Evolutionary conservation across 2,329 filamentous ascomycete species (phyloP).

Genomic region (Aureobasidium sp.): DNA sequence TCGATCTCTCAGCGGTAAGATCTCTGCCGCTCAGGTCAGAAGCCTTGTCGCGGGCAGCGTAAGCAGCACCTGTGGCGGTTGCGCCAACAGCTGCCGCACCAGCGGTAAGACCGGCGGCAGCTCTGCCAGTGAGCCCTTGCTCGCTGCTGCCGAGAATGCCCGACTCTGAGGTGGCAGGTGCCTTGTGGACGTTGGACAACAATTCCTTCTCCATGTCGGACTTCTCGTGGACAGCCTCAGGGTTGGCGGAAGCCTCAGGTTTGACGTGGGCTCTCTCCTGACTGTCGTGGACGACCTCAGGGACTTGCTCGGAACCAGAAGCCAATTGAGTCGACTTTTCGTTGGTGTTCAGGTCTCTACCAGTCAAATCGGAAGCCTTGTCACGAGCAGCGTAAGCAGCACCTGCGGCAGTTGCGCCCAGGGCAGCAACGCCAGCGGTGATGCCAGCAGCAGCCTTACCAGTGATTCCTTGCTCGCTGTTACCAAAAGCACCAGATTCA

Average conservation of each 20-base stretch:
- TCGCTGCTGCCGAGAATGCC: slow-evolving; percentile 33
- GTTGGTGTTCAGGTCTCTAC: slow-evolving; percentile 21
- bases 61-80: slow-evolving; percentile 32
- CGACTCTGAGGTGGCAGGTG: slow-evolving; percentile 21
- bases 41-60: slow-evolving; percentile 27
- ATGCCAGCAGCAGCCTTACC: slow-evolving; percentile 34
- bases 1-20: not conserved
- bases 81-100: slow-evolving; percentile 32
- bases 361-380: slow-evolving; percentile 25
- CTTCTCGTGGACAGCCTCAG: slow-evolving; percentile 43
- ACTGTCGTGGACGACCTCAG: slow-evolving; percentile 43
- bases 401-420: slow-evolving; percentile 31
- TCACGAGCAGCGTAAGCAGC: slow-evolving; percentile 29
- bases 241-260: slow-evolving; percentile 60
- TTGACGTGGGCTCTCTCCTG: slow-evolving; percentile 56
- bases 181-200: slow-evolving; percentile 50
- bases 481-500: slow-evolving; percentile 33
- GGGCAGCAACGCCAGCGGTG: slow-evolving; percentile 34
- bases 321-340: slow-evolving; percentile 27
- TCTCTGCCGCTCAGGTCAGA: slow-evolving; percentile 26
- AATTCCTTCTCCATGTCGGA: slow-evolving; percentile 61
- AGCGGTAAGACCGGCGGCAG: slow-evolving; percentile 31
- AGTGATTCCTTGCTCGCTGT: slow-evolving; percentile 18
- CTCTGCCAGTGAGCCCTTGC: slow-evolving; percentile 24
- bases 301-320: slow-evolving; percentile 32